Percentiles rank a stretch among this genome's conserved stretches.
These are phyloP conservation scores for Penicillium freii DNA, from an alignment of 2,329 filamentous ascomycete species.

Conservation along the genomic window DNA sequence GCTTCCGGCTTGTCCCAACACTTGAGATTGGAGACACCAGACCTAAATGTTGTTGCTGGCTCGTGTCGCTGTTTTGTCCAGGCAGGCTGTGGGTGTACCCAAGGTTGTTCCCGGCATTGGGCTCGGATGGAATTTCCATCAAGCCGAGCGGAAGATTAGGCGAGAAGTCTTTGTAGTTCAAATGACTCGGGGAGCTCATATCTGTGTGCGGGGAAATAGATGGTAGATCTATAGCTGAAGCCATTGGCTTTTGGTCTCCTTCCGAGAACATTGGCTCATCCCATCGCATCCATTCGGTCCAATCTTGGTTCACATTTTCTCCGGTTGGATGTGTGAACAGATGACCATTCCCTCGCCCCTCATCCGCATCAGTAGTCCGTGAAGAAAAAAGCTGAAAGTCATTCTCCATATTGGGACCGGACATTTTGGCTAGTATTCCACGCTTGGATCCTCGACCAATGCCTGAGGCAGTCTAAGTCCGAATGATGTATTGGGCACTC, in stretches of 20 bases:
- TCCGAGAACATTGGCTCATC: conserved; percentile 39
- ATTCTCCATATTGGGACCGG: conserved; percentile 28
- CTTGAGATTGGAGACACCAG: conserved; percentile 29
- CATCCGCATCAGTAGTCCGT: conserved; percentile 19
- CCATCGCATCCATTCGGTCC: conserved; percentile 49
- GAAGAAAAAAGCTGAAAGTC: conserved; percentile 39
- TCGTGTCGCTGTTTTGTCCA: conserved; percentile 4
- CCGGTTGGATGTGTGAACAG: conserved; percentile 19
- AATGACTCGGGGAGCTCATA: conserved; percentile 22
- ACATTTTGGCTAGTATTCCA: conserved; percentile 22
- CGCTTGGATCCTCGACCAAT: conserved; percentile 10
- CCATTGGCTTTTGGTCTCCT: conserved; percentile 26
- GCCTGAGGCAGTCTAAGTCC: background rate
- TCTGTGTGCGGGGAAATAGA: conserved; percentile 30
- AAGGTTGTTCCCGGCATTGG: conserved; percentile 3
- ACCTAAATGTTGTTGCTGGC: conserved; percentile 13
- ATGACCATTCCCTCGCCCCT: conserved; percentile 12
- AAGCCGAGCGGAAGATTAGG: conserved; percentile 34
- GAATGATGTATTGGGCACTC: background rate
- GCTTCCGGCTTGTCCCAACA: conserved; percentile 54
- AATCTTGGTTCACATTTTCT: conserved; percentile 39
- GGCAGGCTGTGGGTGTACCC: background rate
- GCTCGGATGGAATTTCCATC: conserved; percentile 28
- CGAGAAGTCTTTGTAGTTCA: conserved; percentile 29
- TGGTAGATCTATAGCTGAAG: conserved; percentile 24